These are phyloP conservation scores for Crucihimalaya himalaica DNA, from an alignment of 345 rosid genomes.

Conservation along the genomic window DNA sequence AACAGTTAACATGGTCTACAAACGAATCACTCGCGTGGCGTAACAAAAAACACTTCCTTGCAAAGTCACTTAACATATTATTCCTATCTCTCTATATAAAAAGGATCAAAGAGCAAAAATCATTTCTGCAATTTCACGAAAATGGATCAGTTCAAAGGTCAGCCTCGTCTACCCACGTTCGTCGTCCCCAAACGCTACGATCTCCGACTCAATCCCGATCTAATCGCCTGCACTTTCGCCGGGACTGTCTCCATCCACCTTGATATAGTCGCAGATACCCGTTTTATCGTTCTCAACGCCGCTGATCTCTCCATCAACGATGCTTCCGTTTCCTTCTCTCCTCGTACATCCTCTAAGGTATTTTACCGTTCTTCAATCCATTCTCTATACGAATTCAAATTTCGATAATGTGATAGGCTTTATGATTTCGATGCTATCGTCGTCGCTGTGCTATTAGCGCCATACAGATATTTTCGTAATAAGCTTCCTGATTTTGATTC, in stretches of 20 bases:
- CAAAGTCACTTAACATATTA: background rate
- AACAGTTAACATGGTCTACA: too few relatives aligned
- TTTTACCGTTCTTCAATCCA: background rate
- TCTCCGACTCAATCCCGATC: slow-evolving; percentile 75
- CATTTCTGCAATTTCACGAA: background rate
- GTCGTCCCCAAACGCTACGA: slow-evolving; percentile 85
- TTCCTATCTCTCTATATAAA: too few relatives aligned
- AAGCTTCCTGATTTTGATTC: background rate
- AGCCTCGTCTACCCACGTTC: slow-evolving; percentile 89
- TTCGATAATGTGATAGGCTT: slow-evolving; percentile 2
- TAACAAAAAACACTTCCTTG: slow-evolving; percentile 6
- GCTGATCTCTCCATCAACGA: slow-evolving; percentile 71
- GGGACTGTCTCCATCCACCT: slow-evolving; percentile 66
- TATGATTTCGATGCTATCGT: slow-evolving; percentile 2
- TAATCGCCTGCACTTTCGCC: slow-evolving; percentile 64
- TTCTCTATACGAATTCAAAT: background rate
- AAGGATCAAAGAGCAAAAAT: too few relatives aligned
- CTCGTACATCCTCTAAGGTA: slow-evolving; percentile 57
- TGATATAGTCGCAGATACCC: slow-evolving; percentile 58
- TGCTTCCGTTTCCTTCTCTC: slow-evolving; percentile 57
- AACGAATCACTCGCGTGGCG: slow-evolving; percentile 23
- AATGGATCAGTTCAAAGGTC: slow-evolving; percentile 86
- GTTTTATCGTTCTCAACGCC: slow-evolving; percentile 87
- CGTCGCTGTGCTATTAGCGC: background rate
- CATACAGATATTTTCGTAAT: background rate